A percentile compares a stretch with the other conserved stretches of the same genome.
Evolutionary conservation across 257 asterid species (phyloP).

Genomic region (Salvia miltiorrhiza): DNA sequence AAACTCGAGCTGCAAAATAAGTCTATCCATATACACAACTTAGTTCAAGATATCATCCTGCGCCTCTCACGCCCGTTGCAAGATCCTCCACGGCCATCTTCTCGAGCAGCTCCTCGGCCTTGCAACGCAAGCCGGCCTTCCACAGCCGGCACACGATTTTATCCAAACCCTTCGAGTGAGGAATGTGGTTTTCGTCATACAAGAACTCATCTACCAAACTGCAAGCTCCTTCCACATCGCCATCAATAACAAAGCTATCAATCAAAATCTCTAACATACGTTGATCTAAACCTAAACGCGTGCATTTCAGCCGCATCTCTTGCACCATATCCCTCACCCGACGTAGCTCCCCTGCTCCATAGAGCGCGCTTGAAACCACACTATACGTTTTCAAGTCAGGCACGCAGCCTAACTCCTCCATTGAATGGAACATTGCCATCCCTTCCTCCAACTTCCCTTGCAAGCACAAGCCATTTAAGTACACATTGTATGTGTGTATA

Average conservation of each 20-base stretch:
- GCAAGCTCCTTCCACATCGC: conserved; percentile 37
- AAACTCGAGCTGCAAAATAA: not conserved
- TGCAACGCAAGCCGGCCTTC: conserved; percentile 26
- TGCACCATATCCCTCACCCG: conserved; percentile 32
- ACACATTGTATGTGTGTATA: conserved; percentile 52
- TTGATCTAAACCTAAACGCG: conserved; percentile 30
- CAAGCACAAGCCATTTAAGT: conserved; percentile 51
- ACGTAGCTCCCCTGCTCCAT: conserved; percentile 33
- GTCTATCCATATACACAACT: not conserved
- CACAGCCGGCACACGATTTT: conserved; percentile 30
- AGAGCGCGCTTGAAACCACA: conserved; percentile 31
- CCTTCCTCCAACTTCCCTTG: conserved; percentile 57
- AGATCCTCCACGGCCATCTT: too few relatives aligned
- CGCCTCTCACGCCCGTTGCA: too few relatives aligned
- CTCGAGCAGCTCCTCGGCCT: conserved; percentile 34
- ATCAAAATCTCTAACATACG: conserved; percentile 31
- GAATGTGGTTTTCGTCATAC: conserved; percentile 21
- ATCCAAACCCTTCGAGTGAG: conserved; percentile 27
- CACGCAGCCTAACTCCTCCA: conserved; percentile 60
- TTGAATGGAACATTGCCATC: conserved; percentile 38
- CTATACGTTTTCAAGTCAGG: conserved; percentile 48
- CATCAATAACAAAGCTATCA: conserved; percentile 24
- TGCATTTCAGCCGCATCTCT: conserved; percentile 38
- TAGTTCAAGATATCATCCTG: not conserved
- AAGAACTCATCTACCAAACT: conserved; percentile 36